Percentiles rank a stretch among this genome's conserved stretches.
Evolutionary conservation across 495 filamentous ascomycete species (phyloP).

Genomic region (Lasiosphaeria miniovina): DNA sequence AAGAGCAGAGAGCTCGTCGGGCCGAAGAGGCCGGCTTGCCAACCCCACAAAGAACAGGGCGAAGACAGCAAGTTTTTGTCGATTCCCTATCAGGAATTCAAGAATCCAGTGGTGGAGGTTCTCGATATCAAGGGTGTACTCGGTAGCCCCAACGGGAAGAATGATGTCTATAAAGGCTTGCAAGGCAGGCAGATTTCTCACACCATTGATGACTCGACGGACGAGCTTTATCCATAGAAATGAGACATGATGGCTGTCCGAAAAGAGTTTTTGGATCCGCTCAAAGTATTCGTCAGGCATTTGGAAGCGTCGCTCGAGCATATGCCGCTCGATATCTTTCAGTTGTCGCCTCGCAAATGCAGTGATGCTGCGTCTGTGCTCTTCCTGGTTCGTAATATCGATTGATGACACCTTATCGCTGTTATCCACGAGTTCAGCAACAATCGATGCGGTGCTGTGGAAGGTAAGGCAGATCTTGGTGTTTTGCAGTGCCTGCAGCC

Average conservation of each 20-base stretch:
- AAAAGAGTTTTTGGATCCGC: conserved; percentile 8
- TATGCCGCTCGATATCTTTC: conserved; percentile 5
- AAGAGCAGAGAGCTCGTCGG: conserved; percentile 5
- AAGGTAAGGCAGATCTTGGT: conserved; percentile 13
- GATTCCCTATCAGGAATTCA: conserved; percentile 7
- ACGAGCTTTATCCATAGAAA: conserved; percentile 11
- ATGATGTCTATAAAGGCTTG: conserved; percentile 2
- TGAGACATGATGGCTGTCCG: not conserved
- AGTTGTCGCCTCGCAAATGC: conserved; percentile 5
- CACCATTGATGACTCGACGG: conserved; percentile 2
- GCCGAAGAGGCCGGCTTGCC: conserved; percentile 4
- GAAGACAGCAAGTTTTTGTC: conserved; percentile 7
- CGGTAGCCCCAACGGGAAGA: not conserved
- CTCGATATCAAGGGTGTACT: not conserved
- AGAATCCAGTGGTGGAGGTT: conserved; percentile 8
- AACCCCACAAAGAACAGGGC: conserved; percentile 8
- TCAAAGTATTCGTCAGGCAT: conserved; percentile 9
- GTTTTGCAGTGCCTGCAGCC: conserved; percentile 1
- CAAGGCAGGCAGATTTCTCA: conserved; percentile 6
- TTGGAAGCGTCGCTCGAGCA: conserved; percentile 5
- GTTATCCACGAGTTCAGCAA: not conserved
- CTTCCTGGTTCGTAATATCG: conserved; percentile 2
- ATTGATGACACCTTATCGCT: not conserved
- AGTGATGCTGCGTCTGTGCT: conserved; percentile 1
- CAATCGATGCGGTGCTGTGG: not conserved